Evolutionary conservation across 148 eudicot species (phyloP), one percentile per base, ranked within the genome.

Genomic region (Heliamphora exappendiculata): DNA sequence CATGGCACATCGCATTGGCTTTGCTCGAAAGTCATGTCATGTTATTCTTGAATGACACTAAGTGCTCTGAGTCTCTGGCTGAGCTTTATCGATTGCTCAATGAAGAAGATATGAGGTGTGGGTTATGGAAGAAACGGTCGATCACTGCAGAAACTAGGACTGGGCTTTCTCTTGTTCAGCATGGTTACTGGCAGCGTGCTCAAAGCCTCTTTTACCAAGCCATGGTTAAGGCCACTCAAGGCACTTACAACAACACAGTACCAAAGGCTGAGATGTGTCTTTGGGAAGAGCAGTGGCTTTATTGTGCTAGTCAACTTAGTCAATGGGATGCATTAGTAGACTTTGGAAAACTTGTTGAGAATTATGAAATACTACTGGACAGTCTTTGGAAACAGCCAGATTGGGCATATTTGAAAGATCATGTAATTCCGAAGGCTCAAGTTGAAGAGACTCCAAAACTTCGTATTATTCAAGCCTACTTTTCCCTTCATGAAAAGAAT

Each of bases 251-350:
- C 76, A 89, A 91, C 82, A 93, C 91, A 47, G 99, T 96, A 62
- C 99, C 97, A 14, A 96, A 96, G 85, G 97, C 98, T 77, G 99
- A 96, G 84, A 96, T 96, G 99, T 96, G 98, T 78, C 94, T 92
- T 75, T 96, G 99, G 99, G 99, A 96, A 84, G 98, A 96, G 79
- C 99, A 96, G 79, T 96, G 99, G 99, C 89, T 93, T 37, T 82
- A 80, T 83, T 96, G 98, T 86, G 98, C 98, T 78, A 84, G 89
- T 76, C 99, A 93, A 84, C 97, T 96, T 76, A 84, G 97, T 84
- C 98, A 96, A 80, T 96, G 99, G 99, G 98, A 93, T 70, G 98
- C 85, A 37, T 87, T 96, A 66, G 88, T 86, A 37, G 99, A 96
- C 79, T 96, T 93, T 83, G 99, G 98, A 60, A 96, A 91, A 82